These are phyloP conservation scores for Fraxinus nigra DNA, from an alignment of 305 asterid species.

Conservation along the genomic window DNA sequence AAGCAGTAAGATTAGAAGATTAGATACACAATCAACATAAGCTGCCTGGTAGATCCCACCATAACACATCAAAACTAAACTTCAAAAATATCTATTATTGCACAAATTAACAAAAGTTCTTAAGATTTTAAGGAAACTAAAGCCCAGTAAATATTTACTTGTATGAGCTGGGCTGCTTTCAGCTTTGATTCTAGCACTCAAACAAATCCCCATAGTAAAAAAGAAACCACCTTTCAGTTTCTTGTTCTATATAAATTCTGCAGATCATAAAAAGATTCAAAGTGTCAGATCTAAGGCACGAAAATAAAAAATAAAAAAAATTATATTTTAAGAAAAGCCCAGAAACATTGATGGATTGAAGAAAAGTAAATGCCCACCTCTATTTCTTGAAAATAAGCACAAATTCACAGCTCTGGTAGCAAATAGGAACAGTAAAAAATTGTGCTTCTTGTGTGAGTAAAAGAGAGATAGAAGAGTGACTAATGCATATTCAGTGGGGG, in stretches of 20 bases:
- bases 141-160: background rate
- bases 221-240: background rate
- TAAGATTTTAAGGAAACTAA: background rate
- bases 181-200: constrained; percentile 1
- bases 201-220: background rate
- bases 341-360: background rate
- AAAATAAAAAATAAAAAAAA: background rate
- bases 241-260: background rate
- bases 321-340: background rate
- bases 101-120: background rate
- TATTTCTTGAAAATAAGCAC: background rate
- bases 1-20: background rate
- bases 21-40: background rate
- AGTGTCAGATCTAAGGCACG: background rate
- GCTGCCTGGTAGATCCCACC: background rate
- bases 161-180: background rate
- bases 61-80: background rate
- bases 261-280: background rate
- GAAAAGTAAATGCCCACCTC: background rate
- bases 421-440: background rate
- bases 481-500: background rate
- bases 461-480: background rate
- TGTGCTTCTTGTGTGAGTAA: background rate
- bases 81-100: background rate
- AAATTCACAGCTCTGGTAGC: background rate